These are phyloP conservation scores for Phlegmacium glaucopus DNA, from an alignment of 768 basidiomycete species.

Conservation along the genomic window DNA sequence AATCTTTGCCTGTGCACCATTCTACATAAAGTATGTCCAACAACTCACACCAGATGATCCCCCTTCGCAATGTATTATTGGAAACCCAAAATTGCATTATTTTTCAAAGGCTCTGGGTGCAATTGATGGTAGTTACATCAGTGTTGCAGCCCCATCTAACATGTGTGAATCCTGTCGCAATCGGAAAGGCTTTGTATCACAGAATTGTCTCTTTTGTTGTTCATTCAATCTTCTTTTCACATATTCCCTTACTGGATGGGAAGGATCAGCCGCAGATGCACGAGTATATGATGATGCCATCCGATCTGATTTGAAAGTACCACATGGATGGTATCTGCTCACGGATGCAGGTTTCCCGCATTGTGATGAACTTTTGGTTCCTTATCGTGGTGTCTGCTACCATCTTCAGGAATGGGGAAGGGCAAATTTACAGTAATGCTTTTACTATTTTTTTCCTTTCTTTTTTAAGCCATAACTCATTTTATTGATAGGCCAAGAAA, in stretches of 20 bases:
- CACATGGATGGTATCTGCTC: slow-evolving; percentile 29
- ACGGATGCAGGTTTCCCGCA: slow-evolving; percentile 34
- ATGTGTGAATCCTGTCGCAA: slow-evolving; percentile 16
- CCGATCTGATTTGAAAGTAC: slow-evolving; percentile 30
- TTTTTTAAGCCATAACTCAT: neutral
- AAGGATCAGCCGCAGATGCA: slow-evolving; percentile 36
- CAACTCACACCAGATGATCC: slow-evolving; percentile 13
- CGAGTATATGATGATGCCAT: slow-evolving; percentile 15
- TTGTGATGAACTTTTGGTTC: slow-evolving; percentile 32
- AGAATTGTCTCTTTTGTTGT: slow-evolving; percentile 34
- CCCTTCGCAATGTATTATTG: slow-evolving; percentile 14
- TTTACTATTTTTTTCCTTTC: neutral
- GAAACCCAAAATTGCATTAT: slow-evolving; percentile 25
- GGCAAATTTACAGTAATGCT: slow-evolving; percentile 11
- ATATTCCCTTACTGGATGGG: slow-evolving; percentile 38
- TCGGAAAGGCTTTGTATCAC: slow-evolving; percentile 29
- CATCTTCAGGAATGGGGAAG: slow-evolving; percentile 34
- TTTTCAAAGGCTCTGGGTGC: slow-evolving; percentile 31
- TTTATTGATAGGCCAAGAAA: slow-evolving; percentile 4
- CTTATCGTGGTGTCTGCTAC: slow-evolving; percentile 34
- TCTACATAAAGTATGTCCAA: slow-evolving; percentile 6
- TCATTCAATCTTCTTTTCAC: slow-evolving; percentile 28
- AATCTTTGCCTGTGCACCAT: neutral
- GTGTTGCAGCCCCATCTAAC: slow-evolving; percentile 14
- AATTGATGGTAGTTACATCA: slow-evolving; percentile 30